These are phyloP conservation scores for Amanita phalloides DNA, from an alignment of 768 basidiomycete species.

Conservation along the genomic window DNA sequence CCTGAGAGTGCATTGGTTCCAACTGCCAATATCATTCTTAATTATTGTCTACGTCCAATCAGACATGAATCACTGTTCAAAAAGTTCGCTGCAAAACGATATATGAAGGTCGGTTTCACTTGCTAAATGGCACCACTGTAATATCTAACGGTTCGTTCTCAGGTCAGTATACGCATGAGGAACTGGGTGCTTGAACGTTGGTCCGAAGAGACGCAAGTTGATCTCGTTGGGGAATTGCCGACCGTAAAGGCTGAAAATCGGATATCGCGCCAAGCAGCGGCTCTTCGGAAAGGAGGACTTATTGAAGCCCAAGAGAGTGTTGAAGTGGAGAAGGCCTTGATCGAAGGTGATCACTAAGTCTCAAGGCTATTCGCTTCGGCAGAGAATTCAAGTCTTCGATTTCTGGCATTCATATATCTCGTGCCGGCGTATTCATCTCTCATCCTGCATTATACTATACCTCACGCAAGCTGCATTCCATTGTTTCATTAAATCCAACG, in stretches of 20 bases:
- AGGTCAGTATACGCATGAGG: slow-evolving; percentile 78
- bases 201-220: slow-evolving; percentile 50
- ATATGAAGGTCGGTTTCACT: slow-evolving; percentile 54
- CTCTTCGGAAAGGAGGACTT: slow-evolving; percentile 11
- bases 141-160: neutral
- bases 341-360: neutral
- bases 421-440: neutral
- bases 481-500: neutral
- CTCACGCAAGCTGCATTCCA: slow-evolving; percentile 3
- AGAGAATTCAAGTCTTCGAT: no score
- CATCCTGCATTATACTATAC: slow-evolving; percentile 3
- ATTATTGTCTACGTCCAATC: slow-evolving; percentile 76
- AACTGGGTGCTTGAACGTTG: slow-evolving; percentile 79
- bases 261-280: slow-evolving; percentile 23
- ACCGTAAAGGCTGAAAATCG: slow-evolving; percentile 48
- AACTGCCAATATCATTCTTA: slow-evolving; percentile 86
- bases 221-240: slow-evolving; percentile 48
- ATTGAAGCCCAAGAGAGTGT: slow-evolving; percentile 7
- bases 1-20: slow-evolving; percentile 76
- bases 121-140: neutral
- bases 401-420: neutral
- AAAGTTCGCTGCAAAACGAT: slow-evolving; percentile 89
- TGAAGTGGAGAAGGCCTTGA: slow-evolving; percentile 4
- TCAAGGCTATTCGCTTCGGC: neutral
- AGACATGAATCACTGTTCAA: slow-evolving; percentile 82